phyloP scores from a whole-genome alignment of 2,329 filamentous ascomycete species.

The Cladosporium colombiae region DNA sequence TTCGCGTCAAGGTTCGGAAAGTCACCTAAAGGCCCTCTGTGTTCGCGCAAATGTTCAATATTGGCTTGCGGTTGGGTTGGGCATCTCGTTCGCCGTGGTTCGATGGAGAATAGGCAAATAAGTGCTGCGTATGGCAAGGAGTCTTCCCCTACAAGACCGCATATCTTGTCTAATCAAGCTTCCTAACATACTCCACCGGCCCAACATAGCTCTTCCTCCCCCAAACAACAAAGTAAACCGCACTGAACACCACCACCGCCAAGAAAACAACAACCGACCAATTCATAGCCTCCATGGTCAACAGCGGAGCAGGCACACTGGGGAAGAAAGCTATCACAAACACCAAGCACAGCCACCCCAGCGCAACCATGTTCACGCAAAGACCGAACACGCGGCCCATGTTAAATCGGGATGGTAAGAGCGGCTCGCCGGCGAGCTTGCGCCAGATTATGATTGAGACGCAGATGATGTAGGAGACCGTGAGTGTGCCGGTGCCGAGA shows the following conservation, averaged over 20 bases:
- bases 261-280: constrained; percentile 37
- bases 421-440: constrained; percentile 20
- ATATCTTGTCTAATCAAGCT: neutral
- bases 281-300: constrained; percentile 33
- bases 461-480: constrained; percentile 23
- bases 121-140: neutral
- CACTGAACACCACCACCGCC: constrained; percentile 25
- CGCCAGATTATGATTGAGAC: constrained; percentile 24
- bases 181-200: constrained; percentile 26
- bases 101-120: neutral
- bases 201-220: constrained; percentile 33
- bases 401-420: constrained; percentile 23
- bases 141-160: neutral
- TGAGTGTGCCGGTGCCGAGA: constrained; percentile 30
- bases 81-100: neutral
- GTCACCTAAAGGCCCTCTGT: neutral
- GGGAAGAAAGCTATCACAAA: constrained; percentile 40
- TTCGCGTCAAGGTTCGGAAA: neutral
- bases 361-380: constrained; percentile 35
- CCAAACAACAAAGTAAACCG: constrained; percentile 31
- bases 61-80: neutral
- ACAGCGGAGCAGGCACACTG: constrained; percentile 24
- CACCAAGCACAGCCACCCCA: constrained; percentile 33
- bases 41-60: neutral
- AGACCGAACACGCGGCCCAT: constrained; percentile 18